Evolutionary conservation across 495 filamentous ascomycete species (phyloP), one percentile per base, ranked within the genome.

Genomic region (Penicillium coprophilum): DNA sequence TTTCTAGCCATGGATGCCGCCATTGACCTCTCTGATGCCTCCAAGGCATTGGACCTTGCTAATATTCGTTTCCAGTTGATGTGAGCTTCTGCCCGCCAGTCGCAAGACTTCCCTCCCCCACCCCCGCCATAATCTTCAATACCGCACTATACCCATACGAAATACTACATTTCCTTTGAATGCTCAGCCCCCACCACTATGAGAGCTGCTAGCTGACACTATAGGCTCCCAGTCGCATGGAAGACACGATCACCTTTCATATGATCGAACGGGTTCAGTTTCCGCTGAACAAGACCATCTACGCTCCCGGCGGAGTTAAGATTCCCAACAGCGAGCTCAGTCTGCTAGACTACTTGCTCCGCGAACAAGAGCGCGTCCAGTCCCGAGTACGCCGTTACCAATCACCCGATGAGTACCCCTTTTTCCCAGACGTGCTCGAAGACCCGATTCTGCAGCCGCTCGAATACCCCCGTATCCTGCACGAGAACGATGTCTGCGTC

Each of bases 241-340:
- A 99, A 77, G 95, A 99, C 69, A 97, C 95, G 55, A 97, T 99
- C 67, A 96, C 89, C 65, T 99, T 96, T 77, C 91, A 97, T 76
- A 78, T 97, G 21, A 99, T 99, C 68, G 95, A 99, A 71, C 89
- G 95, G 23, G 95, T 92, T 31, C 95, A 99, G 76, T 99, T 99
- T 73, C 92, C 93, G 0, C 80, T 93, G 53, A 97, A 97, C 78
- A 77, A 80, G 50, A 91, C 87, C 67, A 90, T 98, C 71, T 98
- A 98, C 76, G 67, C 72, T 5, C 78, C 91, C 24, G 89, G 88
- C 56, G 91, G 89, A n/a, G 81, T 96, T 32, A 77, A 78, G 28
- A 89, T 97, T 61, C 90, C 92, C n/a, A 73, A 77, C 62, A 77
- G 77, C 62, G 63, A 79, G 32, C 80, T 93, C 28, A 90, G 87